Evolutionary conservation across 139 green algal genomes (phyloP), one percentile per base, ranked within the genome.

Genomic region (Astrephomene gubernaculifera): DNA sequence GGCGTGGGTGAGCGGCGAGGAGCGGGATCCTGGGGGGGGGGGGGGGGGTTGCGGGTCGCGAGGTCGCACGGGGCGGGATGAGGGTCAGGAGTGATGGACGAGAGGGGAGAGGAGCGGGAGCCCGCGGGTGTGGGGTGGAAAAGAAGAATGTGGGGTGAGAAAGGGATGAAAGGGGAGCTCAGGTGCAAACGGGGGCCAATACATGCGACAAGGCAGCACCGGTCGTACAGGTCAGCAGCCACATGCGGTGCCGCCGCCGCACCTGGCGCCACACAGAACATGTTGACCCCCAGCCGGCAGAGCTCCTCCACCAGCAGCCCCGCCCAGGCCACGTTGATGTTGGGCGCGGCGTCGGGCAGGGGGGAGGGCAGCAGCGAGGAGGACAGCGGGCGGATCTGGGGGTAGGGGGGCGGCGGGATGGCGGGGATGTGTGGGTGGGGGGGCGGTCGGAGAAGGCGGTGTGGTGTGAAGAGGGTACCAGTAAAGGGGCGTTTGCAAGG

Each of bases 201-300:
- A 25, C 49, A 17, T 12, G 49, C 17, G 49, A 57, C 14, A 57
- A 17, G 49, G 49, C 49, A 57, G 49, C 14, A 25, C 49, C 14
- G 17, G 49, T 12, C 49, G 49, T 57, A 12, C 49, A 17, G 12
- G 49, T 57, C 49, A 57, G 17, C 17, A 57, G n/a, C n/a, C n/a
- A n/a, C n/a, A n/a, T n/a, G n/a, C n/a, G n/a, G n/a, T n/a, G n/a
- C n/a, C n/a, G n/a, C 49, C 27, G 33, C 4, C 71, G 36, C 49
- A 91, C 96, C 97, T 54, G 97, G 97, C 10, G 97, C 97, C 17
- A 99, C 90, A 71, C 94, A 97, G 89, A 99, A 99, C 69, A 94
- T 96, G 61, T 87, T 92, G 75, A 95, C 90, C 0, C 96, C 97
- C 64, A 94, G 86, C 17, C 96, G 73, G 72, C 92, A 96, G 17